Evolutionary conservation across 192 early-diverging fungal genomes (phyloP).

Genomic region (Podila epigama): DNA sequence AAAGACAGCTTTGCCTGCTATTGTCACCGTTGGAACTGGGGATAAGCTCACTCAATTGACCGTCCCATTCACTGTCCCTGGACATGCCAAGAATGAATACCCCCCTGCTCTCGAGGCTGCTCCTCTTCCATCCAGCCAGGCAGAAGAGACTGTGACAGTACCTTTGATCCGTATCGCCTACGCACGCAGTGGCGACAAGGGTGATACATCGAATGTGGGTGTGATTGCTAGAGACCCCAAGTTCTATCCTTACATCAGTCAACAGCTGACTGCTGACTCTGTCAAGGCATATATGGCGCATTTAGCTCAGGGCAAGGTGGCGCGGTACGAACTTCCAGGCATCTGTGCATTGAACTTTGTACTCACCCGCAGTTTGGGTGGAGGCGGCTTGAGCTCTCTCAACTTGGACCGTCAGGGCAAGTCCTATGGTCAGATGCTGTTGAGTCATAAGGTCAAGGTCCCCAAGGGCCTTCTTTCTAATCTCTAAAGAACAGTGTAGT

Average conservation of each 20-base stretch:
- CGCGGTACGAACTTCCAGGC: slow-evolving; percentile 66
- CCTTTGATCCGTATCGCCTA: slow-evolving; percentile 64
- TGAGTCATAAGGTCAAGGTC: slow-evolving; percentile 60
- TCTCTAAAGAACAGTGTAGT: slow-evolving; percentile 26
- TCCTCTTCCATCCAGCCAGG: slow-evolving; percentile 10
- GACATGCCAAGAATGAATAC: slow-evolving; percentile 41
- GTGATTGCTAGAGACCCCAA: slow-evolving; percentile 66
- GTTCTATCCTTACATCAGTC: slow-evolving; percentile 61
- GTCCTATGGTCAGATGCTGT: slow-evolving; percentile 69
- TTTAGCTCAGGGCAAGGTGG: slow-evolving; percentile 65
- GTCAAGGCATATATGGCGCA: slow-evolving; percentile 65
- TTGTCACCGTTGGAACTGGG: slow-evolving; percentile 47
- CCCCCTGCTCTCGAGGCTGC: slow-evolving; percentile 22
- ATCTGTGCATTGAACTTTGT: slow-evolving; percentile 69
- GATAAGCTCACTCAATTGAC: slow-evolving; percentile 17
- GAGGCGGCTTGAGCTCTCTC: slow-evolving; percentile 67
- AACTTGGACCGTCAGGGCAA: slow-evolving; percentile 72
- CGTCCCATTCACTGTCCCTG: slow-evolving; percentile 28
- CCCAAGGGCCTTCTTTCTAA: slow-evolving; percentile 51
- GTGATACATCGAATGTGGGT: slow-evolving; percentile 67
- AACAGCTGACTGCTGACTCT: slow-evolving; percentile 58
- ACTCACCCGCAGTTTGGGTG: slow-evolving; percentile 64
- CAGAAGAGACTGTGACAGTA: slow-evolving; percentile 50
- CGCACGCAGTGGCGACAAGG: slow-evolving; percentile 72
- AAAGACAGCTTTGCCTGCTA: slow-evolving; percentile 52